Evolutionary conservation across 495 filamentous ascomycete species (phyloP).

Genomic region (Hypoxylon subgilvum): DNA sequence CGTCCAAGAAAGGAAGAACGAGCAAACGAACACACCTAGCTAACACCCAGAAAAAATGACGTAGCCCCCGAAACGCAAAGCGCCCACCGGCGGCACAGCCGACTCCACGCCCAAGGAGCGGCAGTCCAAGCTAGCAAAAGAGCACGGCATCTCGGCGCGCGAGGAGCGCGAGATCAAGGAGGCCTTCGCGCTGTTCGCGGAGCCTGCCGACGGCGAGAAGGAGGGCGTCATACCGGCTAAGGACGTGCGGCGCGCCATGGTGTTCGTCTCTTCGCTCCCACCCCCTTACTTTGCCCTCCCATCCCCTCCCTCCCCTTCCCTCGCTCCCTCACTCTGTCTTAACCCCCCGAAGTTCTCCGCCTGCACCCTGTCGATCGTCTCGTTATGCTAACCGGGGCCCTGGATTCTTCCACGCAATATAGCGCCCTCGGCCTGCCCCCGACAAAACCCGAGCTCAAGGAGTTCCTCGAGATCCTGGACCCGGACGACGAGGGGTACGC

Average conservation of each 20-base stretch:
- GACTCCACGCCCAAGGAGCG: slow-evolving; percentile 38
- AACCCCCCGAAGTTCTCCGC: too few species aligned
- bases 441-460: slow-evolving; percentile 66
- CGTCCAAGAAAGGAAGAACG: background rate
- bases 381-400: too few species aligned
- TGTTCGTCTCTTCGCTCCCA: slow-evolving; percentile 58
- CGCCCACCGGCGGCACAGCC: slow-evolving; percentile 30
- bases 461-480: slow-evolving; percentile 79
- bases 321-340: slow-evolving; percentile 1
- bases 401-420: background rate
- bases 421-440: slow-evolving; percentile 80
- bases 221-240: slow-evolving; percentile 74
- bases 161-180: slow-evolving; percentile 91
- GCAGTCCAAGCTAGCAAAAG: slow-evolving; percentile 84
- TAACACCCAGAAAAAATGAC: slow-evolving; percentile 21
- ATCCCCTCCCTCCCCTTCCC: slow-evolving; percentile 5
- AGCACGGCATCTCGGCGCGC: slow-evolving; percentile 78
- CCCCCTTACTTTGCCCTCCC: background rate
- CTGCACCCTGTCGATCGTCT: too few species aligned
- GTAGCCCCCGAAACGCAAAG: slow-evolving; percentile 53
- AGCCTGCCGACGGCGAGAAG: slow-evolving; percentile 69
- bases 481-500: slow-evolving; percentile 80
- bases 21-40: slow-evolving; percentile 15
- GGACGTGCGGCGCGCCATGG: slow-evolving; percentile 81
- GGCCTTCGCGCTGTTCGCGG: slow-evolving; percentile 82